Evolutionary conservation across 495 filamentous ascomycete genomes (phyloP), one percentile per base, ranked within the genome.

Genomic region (Penicillium tannophilum): DNA sequence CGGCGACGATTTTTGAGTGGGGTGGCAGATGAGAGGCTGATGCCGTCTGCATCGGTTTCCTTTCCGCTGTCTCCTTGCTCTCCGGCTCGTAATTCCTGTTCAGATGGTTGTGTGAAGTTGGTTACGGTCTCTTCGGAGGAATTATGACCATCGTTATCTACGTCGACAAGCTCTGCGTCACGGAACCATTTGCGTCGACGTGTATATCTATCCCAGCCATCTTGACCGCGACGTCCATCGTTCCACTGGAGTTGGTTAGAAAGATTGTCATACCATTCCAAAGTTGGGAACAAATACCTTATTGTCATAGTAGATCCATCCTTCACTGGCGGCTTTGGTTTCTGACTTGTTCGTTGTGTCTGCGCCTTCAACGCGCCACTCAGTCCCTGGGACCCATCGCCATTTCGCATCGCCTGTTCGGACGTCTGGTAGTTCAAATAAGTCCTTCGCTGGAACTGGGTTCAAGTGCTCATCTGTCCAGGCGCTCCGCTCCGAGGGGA

Each of bases 401-500:
- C 94, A 99, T 63, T 83, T 80, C 8, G 93, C 89, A 57, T 82
- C 87, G 14, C 87, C 90, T 26, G 85, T 88, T 62, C 90, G 88
- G 0, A 96, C 91, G 55, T 94, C 89, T 2, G 94, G 94, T 12
- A 98, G 77, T 56, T 90, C 86, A 61, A 97, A 99, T 24, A 88
- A 79, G 42, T 93, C 90, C 54, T 89, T 92, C 4, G 86, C 72
- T 4, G 91, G 86, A 20, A 90, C 86, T 0, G 86, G 59, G 60
- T 96, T 94, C 48, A 96, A 81, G 69, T 97, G 90, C 71, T 99
- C 95, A 66, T 99, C 94, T 6, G 95, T 97, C 92, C 93, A 99
- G 1, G 93, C 79, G 6, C 85, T 82, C 33, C 94, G 84, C 67
- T 99, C 94, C 61, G 97, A 90, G 0, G 90, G 86, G 60, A 98